Evolutionary conservation across 495 filamentous ascomycete genomes (phyloP).

Genomic region (Talaromyces stipitatus): DNA sequence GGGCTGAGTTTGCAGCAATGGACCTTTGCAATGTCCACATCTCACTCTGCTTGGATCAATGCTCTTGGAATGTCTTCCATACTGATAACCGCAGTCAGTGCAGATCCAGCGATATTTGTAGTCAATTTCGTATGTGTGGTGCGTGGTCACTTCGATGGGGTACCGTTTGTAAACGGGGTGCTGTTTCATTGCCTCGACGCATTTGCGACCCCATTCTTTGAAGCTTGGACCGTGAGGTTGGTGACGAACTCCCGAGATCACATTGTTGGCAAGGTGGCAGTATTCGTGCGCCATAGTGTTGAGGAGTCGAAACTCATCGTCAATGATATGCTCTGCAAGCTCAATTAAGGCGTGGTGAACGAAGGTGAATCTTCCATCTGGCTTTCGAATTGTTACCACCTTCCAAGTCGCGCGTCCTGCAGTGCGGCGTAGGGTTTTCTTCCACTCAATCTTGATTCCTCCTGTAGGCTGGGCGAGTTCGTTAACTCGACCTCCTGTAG

Average conservation of each 20-base stretch:
- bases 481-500: slow-evolving; percentile 56
- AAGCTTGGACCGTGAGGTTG: slow-evolving; percentile 80
- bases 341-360: slow-evolving; percentile 73
- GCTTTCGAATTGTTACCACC: slow-evolving; percentile 41
- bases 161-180: slow-evolving; percentile 36
- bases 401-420: slow-evolving; percentile 84
- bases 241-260: slow-evolving; percentile 59
- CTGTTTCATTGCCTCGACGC: slow-evolving; percentile 32
- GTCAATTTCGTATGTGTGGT: slow-evolving; percentile 78
- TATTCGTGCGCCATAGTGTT: slow-evolving; percentile 92
- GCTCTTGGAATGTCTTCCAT: slow-evolving; percentile 75
- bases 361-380: background rate
- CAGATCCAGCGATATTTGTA: slow-evolving; percentile 89
- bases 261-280: slow-evolving; percentile 86
- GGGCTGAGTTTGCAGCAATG: slow-evolving; percentile 72
- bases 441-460: slow-evolving; percentile 76
- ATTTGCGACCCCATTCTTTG: slow-evolving; percentile 57
- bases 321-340: slow-evolving; percentile 78
- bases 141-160: slow-evolving; percentile 70
- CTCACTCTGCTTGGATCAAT: slow-evolving; percentile 56
- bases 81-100: slow-evolving; percentile 54
- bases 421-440: slow-evolving; percentile 74
- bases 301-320: slow-evolving; percentile 65
- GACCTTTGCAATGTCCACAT: slow-evolving; percentile 64
- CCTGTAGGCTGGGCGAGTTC: slow-evolving; percentile 56